A percentile compares a stretch with the other conserved stretches of the same genome.
These are phyloP conservation scores for Pelargonium fulgidum DNA, from an alignment of 441 rosid species.

Conservation along the genomic window DNA sequence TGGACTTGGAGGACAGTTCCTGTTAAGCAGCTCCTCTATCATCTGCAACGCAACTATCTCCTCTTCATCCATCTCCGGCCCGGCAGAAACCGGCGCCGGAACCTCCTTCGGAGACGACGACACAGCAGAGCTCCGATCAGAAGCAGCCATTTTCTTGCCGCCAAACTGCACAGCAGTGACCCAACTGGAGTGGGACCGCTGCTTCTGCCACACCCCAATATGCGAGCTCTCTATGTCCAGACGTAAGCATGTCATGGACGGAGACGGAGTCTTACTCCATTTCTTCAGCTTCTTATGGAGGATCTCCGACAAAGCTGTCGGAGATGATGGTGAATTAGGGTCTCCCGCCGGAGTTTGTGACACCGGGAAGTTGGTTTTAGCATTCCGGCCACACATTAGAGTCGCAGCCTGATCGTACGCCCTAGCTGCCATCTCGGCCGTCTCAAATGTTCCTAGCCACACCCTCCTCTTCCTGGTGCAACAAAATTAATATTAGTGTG, in stretches of 20 bases:
- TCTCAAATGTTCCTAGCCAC: slow-evolving; percentile 95
- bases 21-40: slow-evolving; percentile 36
- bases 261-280: slow-evolving; percentile 86
- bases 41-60: slow-evolving; percentile 34
- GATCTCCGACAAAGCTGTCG: slow-evolving; percentile 84
- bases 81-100: slow-evolving; percentile 10
- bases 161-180: slow-evolving; percentile 32
- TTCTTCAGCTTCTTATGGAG: slow-evolving; percentile 77
- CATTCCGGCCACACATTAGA: slow-evolving; percentile 88
- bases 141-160: slow-evolving; percentile 19
- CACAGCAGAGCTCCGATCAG: slow-evolving; percentile 2
- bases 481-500: too few species aligned
- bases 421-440: slow-evolving; percentile 90
- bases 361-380: slow-evolving; percentile 76
- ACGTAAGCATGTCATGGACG: slow-evolving; percentile 34
- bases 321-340: slow-evolving; percentile 50
- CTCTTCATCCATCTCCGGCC: slow-evolving; percentile 28
- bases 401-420: slow-evolving; percentile 95
- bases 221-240: slow-evolving; percentile 37
- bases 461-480: slow-evolving; percentile 96
- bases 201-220: slow-evolving; percentile 39
- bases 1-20: too few species aligned
- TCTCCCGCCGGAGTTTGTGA: slow-evolving; percentile 51
- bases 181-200: slow-evolving; percentile 29
- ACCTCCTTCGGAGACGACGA: background rate